phyloP scores from a whole-genome alignment of 345 rosid genomes.

The Brassica nigra region DNA sequence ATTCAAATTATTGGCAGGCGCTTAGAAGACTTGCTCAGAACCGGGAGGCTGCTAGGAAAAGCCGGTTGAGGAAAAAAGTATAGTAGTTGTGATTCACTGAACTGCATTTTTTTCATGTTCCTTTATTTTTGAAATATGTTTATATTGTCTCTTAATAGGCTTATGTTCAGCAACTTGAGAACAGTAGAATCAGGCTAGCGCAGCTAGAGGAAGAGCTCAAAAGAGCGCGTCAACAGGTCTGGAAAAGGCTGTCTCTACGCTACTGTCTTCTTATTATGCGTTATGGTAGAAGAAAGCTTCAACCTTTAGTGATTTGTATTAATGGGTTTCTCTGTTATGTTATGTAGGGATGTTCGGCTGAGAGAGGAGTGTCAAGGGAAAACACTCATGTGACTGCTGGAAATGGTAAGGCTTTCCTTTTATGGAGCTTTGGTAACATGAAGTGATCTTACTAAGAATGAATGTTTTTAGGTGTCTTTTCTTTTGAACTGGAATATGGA shows the following conservation, averaged over 20 bases:
- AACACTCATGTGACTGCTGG: conserved; percentile 47
- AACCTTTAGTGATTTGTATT: not conserved
- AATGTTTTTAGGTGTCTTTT: conserved; percentile 59
- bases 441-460: not conserved
- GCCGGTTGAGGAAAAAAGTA: conserved; percentile 91
- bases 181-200: conserved; percentile 60
- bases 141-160: conserved; percentile 64
- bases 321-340: not conserved
- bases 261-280: not conserved
- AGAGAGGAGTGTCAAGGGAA: conserved; percentile 54
- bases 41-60: conserved; percentile 96
- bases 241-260: not conserved
- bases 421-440: not conserved
- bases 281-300: not conserved
- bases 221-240: conserved; percentile 79
- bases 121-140: not conserved
- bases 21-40: conserved; percentile 90
- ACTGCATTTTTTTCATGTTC: not conserved
- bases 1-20: conserved; percentile 44
- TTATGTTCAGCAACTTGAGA: conserved; percentile 93
- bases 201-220: conserved; percentile 90
- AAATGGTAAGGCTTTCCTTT: conserved; percentile 53
- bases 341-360: conserved; percentile 56
- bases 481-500: conserved; percentile 79
- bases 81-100: not conserved